Percentiles rank a stretch among this genome's conserved stretches.
These are phyloP conservation scores for Penicillium brevicompactum DNA, from an alignment of 2,329 filamentous ascomycete genomes.

Conservation along the genomic window DNA sequence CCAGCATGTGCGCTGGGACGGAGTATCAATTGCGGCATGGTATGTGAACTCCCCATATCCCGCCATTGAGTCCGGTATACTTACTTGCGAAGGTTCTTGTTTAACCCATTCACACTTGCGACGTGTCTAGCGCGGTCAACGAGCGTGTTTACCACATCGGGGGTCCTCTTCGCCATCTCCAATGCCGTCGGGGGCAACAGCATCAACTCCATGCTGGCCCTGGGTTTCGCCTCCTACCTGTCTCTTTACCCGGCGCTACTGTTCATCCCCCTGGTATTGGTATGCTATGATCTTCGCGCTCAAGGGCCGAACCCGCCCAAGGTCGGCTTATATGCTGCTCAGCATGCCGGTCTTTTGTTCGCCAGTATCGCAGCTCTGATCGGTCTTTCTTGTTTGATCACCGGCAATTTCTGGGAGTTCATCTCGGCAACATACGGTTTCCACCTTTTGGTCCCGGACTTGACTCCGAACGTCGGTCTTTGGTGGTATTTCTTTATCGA, in stretches of 20 bases:
- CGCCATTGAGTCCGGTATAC: not conserved
- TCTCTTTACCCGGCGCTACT: constrained; percentile 90
- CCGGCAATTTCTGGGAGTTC: constrained; percentile 82
- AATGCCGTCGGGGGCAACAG: constrained; percentile 75
- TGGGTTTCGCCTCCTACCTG: constrained; percentile 86
- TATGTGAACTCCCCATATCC: constrained; percentile 46
- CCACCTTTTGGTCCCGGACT: constrained; percentile 84
- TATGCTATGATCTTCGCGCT: constrained; percentile 72
- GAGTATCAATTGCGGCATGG: constrained; percentile 76
- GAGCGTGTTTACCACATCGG: constrained; percentile 83
- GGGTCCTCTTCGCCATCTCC: constrained; percentile 79
- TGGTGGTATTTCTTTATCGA: constrained; percentile 99
- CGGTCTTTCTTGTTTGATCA: constrained; percentile 70
- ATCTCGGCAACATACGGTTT: constrained; percentile 87
- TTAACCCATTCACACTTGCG: constrained; percentile 91
- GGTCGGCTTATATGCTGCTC: constrained; percentile 54
- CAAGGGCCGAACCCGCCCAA: constrained; percentile 36
- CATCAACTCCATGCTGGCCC: constrained; percentile 76
- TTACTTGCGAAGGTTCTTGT: constrained; percentile 69
- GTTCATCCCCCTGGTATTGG: constrained; percentile 76
- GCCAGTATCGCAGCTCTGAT: constrained; percentile 65
- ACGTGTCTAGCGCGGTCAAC: constrained; percentile 90
- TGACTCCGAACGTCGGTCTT: constrained; percentile 91
- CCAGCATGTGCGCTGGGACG: constrained; percentile 72
- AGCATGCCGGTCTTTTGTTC: constrained; percentile 57